A percentile compares a stretch with the other conserved stretches of the same genome.
Conservation (phyloP, 768 basidiomycete species). For the Lentinula detonsa region DNA sequence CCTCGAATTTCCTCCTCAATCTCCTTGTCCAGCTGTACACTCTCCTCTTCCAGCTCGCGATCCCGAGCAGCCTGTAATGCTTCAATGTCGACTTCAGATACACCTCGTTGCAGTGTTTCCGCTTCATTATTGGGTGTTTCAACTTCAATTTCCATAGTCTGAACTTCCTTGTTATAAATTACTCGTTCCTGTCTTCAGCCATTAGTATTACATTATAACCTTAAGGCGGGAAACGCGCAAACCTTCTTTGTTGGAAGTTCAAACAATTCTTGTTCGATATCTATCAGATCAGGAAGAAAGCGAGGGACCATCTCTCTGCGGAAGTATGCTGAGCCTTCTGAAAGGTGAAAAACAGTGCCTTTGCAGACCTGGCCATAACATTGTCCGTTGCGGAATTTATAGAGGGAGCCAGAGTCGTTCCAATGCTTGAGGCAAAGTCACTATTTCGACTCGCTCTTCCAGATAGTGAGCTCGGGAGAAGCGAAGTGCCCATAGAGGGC, state of each 20-base stretch:
- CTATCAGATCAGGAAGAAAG: constrained; percentile 72
- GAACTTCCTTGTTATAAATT: constrained; percentile 80
- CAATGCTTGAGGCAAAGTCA: constrained; percentile 46
- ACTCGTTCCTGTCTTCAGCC: constrained; percentile 54
- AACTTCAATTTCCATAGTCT: constrained; percentile 63
- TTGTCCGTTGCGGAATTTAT: constrained; percentile 57
- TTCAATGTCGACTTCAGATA: constrained; percentile 63
- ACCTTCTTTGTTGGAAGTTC: constrained; percentile 82
- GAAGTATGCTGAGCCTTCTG: background rate
- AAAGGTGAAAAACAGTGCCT: background rate
- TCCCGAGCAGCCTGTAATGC: constrained; percentile 65
- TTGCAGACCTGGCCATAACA: constrained; percentile 56
- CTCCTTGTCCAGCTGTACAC: constrained; percentile 76
- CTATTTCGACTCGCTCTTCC: constrained; percentile 69
- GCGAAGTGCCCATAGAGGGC: constrained; percentile 40
- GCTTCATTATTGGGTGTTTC: constrained; percentile 49
- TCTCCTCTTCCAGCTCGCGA: constrained; percentile 78
- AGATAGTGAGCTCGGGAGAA: constrained; percentile 31
- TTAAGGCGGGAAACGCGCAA: background rate
- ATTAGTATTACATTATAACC: background rate
- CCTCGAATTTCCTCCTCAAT: constrained; percentile 86
- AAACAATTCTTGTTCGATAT: constrained; percentile 85
- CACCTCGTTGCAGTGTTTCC: constrained; percentile 68
- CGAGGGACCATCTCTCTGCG: constrained; percentile 58
- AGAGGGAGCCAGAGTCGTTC: constrained; percentile 39